A percentile compares a stretch with the other conserved stretches of the same genome.
Conservation (phyloP, 345 rosid species). For the Combretum micranthum region DNA sequence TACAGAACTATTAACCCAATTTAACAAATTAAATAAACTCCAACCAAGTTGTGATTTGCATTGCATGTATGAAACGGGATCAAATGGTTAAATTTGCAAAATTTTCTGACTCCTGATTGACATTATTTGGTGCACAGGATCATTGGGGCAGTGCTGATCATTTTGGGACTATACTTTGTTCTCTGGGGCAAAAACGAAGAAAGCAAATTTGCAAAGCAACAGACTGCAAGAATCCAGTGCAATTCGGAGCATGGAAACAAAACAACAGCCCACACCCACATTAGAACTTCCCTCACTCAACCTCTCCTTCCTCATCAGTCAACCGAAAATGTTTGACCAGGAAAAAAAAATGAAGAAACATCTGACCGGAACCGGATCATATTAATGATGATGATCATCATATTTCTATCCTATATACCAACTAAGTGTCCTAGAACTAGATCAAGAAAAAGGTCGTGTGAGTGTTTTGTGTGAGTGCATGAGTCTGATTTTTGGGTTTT, state of each 20-base stretch:
- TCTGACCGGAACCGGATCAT: no score
- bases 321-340: constrained; percentile 64
- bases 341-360: no score
- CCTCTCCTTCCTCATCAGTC: constrained; percentile 81
- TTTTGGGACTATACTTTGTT: constrained; percentile 76
- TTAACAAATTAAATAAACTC: no score
- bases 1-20: no score
- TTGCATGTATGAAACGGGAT: no score
- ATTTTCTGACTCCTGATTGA: no score
- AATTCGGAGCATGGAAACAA: constrained; percentile 42
- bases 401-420: no score
- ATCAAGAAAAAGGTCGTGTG: background rate
- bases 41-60: no score
- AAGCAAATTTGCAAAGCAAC: constrained; percentile 47
- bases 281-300: constrained; percentile 66
- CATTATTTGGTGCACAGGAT: constrained; percentile 38
- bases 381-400: no score
- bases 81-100: no score
- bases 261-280: constrained; percentile 39
- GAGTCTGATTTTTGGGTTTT: background rate
- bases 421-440: no score
- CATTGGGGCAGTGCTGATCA: constrained; percentile 76
- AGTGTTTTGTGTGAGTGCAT: background rate
- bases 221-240: constrained; percentile 47
- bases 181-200: constrained; percentile 90